These are phyloP conservation scores for Chaetomium sp. DNA, from an alignment of 2,329 filamentous ascomycete species.

Conservation along the genomic window DNA sequence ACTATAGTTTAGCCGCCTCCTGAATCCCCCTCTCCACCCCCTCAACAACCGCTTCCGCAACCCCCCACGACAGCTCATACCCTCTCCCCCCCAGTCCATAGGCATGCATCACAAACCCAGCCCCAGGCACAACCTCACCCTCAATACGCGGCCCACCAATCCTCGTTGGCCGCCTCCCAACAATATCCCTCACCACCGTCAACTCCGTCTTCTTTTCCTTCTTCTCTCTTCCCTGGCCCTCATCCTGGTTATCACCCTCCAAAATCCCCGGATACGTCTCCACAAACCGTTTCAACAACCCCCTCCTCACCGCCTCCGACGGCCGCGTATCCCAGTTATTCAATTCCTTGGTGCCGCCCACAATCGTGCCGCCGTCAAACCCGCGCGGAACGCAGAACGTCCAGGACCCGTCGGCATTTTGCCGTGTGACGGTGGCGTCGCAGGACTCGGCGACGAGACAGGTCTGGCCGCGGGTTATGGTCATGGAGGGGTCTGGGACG, in stretches of 20 bases:
- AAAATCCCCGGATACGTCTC: constrained; percentile 33
- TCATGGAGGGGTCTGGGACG: constrained; percentile 35
- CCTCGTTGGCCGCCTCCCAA: constrained; percentile 27
- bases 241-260: neutral
- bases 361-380: constrained; percentile 56
- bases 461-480: constrained; percentile 43
- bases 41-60: constrained; percentile 36
- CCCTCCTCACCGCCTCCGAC: constrained; percentile 38
- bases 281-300: constrained; percentile 37
- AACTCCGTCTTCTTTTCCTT: constrained; percentile 11
- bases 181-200: constrained; percentile 26
- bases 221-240: too few relatives aligned
- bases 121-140: constrained; percentile 31
- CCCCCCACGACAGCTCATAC: constrained; percentile 43
- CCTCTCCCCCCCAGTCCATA: constrained; percentile 46
- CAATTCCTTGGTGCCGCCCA: constrained; percentile 60
- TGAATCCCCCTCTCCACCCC: constrained; percentile 28
- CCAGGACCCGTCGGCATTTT: constrained; percentile 57
- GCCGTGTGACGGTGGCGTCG: constrained; percentile 46
- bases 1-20: constrained; percentile 2
- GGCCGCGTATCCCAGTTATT: constrained; percentile 49
- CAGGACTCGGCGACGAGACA: constrained; percentile 37
- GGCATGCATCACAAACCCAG: constrained; percentile 36
- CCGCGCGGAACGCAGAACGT: constrained; percentile 56
- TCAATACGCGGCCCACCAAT: constrained; percentile 36